phyloP scores from a whole-genome alignment of 805 yeast genomes.

The Yarrowia sp. region DNA sequence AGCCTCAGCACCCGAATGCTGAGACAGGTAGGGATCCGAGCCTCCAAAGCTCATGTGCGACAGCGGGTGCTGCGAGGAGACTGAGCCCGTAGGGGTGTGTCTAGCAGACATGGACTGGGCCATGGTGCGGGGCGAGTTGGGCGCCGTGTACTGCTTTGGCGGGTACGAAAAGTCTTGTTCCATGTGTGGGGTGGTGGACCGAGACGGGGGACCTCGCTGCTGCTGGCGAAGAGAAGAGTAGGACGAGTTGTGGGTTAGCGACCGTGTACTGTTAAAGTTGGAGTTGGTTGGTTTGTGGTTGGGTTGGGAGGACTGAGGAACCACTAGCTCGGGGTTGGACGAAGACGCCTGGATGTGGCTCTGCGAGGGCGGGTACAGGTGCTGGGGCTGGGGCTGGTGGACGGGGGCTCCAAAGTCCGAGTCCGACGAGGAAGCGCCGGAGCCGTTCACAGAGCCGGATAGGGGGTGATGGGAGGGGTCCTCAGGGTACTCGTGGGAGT shows the following conservation, averaged over 20 bases:
- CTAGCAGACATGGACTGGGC: slow-evolving; percentile 23
- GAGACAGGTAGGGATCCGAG: slow-evolving; percentile 21
- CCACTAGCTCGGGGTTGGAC: slow-evolving; percentile 12
- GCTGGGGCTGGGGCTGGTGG: neutral
- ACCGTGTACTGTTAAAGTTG: slow-evolving; percentile 24
- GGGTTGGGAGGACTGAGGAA: slow-evolving; percentile 3
- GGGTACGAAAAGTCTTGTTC: slow-evolving; percentile 17
- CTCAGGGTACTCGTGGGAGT: slow-evolving; percentile 3
- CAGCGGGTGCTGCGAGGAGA: slow-evolving; percentile 20
- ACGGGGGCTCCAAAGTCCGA: neutral
- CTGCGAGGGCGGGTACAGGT: neutral
- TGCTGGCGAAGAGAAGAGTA: slow-evolving; percentile 21
- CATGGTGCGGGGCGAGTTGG: slow-evolving; percentile 24
- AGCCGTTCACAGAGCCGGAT: neutral
- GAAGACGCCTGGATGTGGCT: neutral
- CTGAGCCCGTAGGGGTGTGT: slow-evolving; percentile 19
- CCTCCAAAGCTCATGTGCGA: slow-evolving; percentile 20
- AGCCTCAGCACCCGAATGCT: slow-evolving; percentile 22
- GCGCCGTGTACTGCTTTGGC: slow-evolving; percentile 23
- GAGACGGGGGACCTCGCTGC: slow-evolving; percentile 22
- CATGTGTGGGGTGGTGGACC: slow-evolving; percentile 17
- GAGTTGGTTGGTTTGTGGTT: slow-evolving; percentile 7
- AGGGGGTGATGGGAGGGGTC: neutral
- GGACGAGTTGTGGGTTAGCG: slow-evolving; percentile 22
- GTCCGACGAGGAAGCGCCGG: neutral